Evolutionary conservation across 2,329 filamentous ascomycete species (phyloP).

Genomic region (Pestalotiopsis sp.): DNA sequence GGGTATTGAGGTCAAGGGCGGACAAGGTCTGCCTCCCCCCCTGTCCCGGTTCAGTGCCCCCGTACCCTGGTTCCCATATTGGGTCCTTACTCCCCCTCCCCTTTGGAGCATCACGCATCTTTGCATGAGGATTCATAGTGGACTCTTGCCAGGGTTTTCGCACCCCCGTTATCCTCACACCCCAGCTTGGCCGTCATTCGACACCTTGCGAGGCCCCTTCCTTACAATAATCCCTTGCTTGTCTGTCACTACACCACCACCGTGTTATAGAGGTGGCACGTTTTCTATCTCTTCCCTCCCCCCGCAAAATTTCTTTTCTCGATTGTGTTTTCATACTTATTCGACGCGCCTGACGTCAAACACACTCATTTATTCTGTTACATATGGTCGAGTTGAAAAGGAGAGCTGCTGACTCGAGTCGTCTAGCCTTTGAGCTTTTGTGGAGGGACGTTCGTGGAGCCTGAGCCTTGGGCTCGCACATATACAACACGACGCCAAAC

Average conservation of each 20-base stretch:
- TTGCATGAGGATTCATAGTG: slow-evolving; percentile 29
- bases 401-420: slow-evolving; percentile 3
- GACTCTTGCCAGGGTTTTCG: slow-evolving; percentile 22
- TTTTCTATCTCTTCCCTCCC: slow-evolving; percentile 20
- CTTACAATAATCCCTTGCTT: slow-evolving; percentile 22
- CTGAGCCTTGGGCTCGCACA: slow-evolving; percentile 21
- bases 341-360: slow-evolving; percentile 17
- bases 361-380: slow-evolving; percentile 14
- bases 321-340: slow-evolving; percentile 19
- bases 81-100: slow-evolving; percentile 16
- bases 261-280: slow-evolving; percentile 18
- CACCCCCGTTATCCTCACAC: slow-evolving; percentile 28
- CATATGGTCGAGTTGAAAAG: background rate
- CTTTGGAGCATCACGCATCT: slow-evolving; percentile 22
- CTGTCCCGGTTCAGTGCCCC: background rate
- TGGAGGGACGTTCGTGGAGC: slow-evolving; percentile 16
- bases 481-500: slow-evolving; percentile 14
- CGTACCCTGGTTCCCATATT: slow-evolving; percentile 9
- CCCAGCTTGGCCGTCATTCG: slow-evolving; percentile 23
- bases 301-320: slow-evolving; percentile 25
- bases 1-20: background rate
- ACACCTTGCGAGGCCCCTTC: slow-evolving; percentile 27
- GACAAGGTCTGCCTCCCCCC: background rate
- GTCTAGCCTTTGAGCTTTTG: slow-evolving; percentile 11
- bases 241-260: slow-evolving; percentile 19